Evolutionary conservation across 768 basidiomycete genomes (phyloP), one percentile per base, ranked within the genome.

Genomic region (Exidia glandulosa): DNA sequence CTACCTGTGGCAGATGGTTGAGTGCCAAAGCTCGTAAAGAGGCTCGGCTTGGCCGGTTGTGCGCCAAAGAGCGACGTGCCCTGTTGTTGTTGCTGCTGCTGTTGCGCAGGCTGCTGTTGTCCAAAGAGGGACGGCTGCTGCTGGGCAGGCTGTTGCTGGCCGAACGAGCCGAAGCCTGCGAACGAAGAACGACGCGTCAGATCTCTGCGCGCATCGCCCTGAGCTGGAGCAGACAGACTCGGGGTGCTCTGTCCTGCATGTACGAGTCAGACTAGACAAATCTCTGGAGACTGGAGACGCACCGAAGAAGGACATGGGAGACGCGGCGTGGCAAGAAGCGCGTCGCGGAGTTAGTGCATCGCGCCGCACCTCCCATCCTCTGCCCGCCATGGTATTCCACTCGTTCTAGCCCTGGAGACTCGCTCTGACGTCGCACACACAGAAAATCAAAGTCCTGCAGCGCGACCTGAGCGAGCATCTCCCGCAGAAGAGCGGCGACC

Each of bases 391-490:
- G 50, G 50, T 54, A 4, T 25, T 13, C 50, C 14, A 6, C 14
- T 13, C 2, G 30, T n/a, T n/a, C 7, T 6, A 23, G 16, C 48
- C 12, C 48, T 10, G 27, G 14, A 50, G 14, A 10, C 0, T 2
- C 48, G 2, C 14, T 5, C 48, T 50, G 14, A 50, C 16, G 16
- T 50, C 10, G n/a, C 27, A 27, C 48, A 92, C 10, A 19, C 50
- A 92, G 90, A 90, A 89, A 86, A 89, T 94, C 48, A 84, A 83
- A 29, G 88, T 92, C 31, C 78, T 94, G 1, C 88, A 93, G 67
- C 91, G 91, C 82, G 86, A 85, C 14, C 86, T 85, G 3, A 80
- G 86, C 32, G 72, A 76, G 1, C 88, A 92, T 73, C 74, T 92
- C 3, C 89, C 92, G 13, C 71, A 76, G 32, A 79, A 89, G 14